Percentiles rank a stretch among this genome's conserved stretches.
These are phyloP conservation scores for Flaveria ramosissima DNA, from an alignment of 129 eudicot genomes.

Conservation along the genomic window DNA sequence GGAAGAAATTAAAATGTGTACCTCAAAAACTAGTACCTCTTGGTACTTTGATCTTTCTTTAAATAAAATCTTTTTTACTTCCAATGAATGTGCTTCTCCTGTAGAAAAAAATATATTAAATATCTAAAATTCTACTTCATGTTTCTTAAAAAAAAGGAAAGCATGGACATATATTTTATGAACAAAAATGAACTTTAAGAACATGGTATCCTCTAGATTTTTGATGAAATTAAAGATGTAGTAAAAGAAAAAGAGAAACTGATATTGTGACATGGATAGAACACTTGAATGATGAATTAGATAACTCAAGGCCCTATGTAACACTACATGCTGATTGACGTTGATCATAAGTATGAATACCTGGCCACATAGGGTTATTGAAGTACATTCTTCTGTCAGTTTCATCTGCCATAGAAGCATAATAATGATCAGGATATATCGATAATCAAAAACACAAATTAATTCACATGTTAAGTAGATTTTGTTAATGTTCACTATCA, in stretches of 20 bases:
- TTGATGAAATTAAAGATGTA: not conserved
- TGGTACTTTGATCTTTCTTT: constrained; percentile 78
- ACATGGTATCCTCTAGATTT: not conserved
- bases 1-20: constrained; percentile 21
- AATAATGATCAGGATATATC: constrained; percentile 11
- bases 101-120: constrained; percentile 19
- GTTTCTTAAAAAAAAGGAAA: not conserved
- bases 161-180: not conserved
- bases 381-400: constrained; percentile 56
- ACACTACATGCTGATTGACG: not conserved
- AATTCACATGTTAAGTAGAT: constrained; percentile 4
- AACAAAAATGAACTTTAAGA: constrained; percentile 12
- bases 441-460: not conserved
- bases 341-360: constrained; percentile 33
- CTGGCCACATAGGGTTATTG: constrained; percentile 99
- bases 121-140: not conserved
- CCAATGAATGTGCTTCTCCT: constrained; percentile 96
- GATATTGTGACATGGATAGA: not conserved
- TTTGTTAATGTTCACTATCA: not conserved
- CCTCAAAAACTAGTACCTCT: constrained; percentile 96
- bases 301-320: not conserved
- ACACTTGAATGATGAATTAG: not conserved
- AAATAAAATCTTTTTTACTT: constrained; percentile 72
- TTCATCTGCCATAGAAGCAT: constrained; percentile 49
- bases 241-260: not conserved